Conservation (phyloP, 257 asterid genomes). For the Linaria vulgaris region DNA sequence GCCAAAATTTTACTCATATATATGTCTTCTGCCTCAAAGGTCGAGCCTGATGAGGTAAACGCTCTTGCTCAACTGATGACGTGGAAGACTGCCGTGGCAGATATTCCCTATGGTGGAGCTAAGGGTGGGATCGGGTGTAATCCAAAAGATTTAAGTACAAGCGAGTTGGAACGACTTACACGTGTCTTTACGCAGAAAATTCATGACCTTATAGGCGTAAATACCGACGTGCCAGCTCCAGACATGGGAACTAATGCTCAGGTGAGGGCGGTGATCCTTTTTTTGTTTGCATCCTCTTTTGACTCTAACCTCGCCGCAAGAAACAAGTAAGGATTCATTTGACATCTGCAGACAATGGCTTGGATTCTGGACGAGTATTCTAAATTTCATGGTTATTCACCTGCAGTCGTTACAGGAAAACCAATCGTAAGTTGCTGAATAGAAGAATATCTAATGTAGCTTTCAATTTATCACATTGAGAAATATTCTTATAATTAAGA, state of each 20-base stretch:
- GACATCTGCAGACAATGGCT: constrained; percentile 84
- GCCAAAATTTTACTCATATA: constrained; percentile 25
- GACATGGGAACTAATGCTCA: constrained; percentile 99
- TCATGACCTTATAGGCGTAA: constrained; percentile 89
- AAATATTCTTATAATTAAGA: not conserved
- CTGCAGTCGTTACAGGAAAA: constrained; percentile 95
- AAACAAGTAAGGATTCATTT: constrained; percentile 6
- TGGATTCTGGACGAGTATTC: constrained; percentile 99
- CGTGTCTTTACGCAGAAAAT: constrained; percentile 96
- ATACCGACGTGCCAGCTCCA: constrained; percentile 95
- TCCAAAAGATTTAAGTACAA: constrained; percentile 68
- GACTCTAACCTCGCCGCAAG: constrained; percentile 10
- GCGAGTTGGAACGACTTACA: constrained; percentile 92
- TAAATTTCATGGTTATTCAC: constrained; percentile 93
- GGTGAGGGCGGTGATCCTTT: constrained; percentile 37
- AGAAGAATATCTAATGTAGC: not conserved
- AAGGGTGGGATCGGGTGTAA: constrained; percentile 95
- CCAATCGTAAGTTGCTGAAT: constrained; percentile 63
- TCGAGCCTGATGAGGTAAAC: constrained; percentile 94
- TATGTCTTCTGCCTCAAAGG: constrained; percentile 40
- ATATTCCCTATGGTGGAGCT: constrained; percentile 96
- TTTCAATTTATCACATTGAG: not conserved
- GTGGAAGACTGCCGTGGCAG: constrained; percentile 97
- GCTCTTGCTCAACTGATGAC: constrained; percentile 99
- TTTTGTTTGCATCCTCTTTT: constrained; percentile 5